A percentile compares a stretch with the other conserved stretches of the same genome.
Conservation (phyloP, 176 grass and related monocot genomes). For the Canna indica region DNA sequence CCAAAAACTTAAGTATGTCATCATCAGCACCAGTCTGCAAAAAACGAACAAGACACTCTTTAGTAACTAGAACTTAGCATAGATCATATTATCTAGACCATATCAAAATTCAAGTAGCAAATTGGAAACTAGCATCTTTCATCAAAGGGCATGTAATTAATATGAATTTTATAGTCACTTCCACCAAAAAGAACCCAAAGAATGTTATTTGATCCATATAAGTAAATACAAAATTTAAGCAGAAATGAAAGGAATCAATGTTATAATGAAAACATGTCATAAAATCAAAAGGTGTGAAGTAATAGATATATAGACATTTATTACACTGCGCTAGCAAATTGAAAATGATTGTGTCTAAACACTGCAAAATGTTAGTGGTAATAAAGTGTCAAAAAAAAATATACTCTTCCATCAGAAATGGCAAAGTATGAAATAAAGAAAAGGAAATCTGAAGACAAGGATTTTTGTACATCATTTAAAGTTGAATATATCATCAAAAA, state of each 20-base stretch:
- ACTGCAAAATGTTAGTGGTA: background rate
- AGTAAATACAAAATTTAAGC: too few relatives aligned
- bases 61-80: conserved; percentile 1
- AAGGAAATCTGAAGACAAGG: too few relatives aligned
- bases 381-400: too few relatives aligned
- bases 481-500: too few relatives aligned
- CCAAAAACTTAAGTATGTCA: conserved; percentile 69
- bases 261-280: too few relatives aligned
- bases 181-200: background rate
- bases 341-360: background rate
- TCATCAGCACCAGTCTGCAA: conserved; percentile 53
- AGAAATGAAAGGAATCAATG: background rate
- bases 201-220: background rate
- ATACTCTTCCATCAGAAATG: too few relatives aligned
- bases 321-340: background rate
- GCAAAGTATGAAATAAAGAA: too few relatives aligned
- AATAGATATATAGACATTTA: too few relatives aligned
- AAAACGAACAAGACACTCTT: conserved; percentile 17
- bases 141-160: too few relatives aligned
- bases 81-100: conserved; percentile 2
- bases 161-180: background rate
- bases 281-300: too few relatives aligned
- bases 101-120: background rate
- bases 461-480: too few relatives aligned
- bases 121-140: background rate